Percentiles rank a stretch among this genome's conserved stretches.
phyloP scores from a whole-genome alignment of 768 basidiomycete species.

The Boletus tomentosulus region DNA sequence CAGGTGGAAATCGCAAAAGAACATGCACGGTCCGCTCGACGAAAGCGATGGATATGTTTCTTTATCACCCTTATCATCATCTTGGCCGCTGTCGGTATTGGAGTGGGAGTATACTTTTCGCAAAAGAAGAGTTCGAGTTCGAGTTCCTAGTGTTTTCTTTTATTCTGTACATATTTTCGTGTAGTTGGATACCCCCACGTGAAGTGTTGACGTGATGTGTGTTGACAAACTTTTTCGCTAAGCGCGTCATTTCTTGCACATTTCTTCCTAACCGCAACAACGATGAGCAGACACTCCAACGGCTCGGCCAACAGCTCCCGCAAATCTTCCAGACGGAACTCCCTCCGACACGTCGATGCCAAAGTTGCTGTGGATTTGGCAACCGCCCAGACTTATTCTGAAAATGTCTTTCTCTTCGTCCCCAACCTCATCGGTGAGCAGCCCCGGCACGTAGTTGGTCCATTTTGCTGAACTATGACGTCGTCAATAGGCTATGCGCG shows the following conservation, averaged over 20 bases:
- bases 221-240: slow-evolving; percentile 8
- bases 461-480: slow-evolving; percentile 1
- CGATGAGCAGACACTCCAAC: slow-evolving; percentile 24
- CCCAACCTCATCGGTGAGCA: slow-evolving; percentile 91
- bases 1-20: slow-evolving; percentile 66
- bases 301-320: slow-evolving; percentile 32
- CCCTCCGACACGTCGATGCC: slow-evolving; percentile 74
- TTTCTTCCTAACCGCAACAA: slow-evolving; percentile 5
- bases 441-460: background rate
- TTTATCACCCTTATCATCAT: slow-evolving; percentile 54
- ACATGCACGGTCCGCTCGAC: slow-evolving; percentile 65
- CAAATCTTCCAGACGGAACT: slow-evolving; percentile 42
- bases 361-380: slow-evolving; percentile 85
- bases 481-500: slow-evolving; percentile 72
- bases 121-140: background rate
- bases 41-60: slow-evolving; percentile 87
- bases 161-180: background rate
- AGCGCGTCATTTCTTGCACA: slow-evolving; percentile 17
- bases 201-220: slow-evolving; percentile 19
- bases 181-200: background rate
- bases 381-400: slow-evolving; percentile 79
- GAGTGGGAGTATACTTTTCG: slow-evolving; percentile 28
- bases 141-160: background rate
- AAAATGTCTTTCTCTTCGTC: slow-evolving; percentile 96
- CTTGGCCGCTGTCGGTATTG: slow-evolving; percentile 39